Percentiles rank a stretch among this genome's conserved stretches.
These are phyloP conservation scores for Suillus spraguei DNA, from an alignment of 768 basidiomycete species.

Conservation along the genomic window DNA sequence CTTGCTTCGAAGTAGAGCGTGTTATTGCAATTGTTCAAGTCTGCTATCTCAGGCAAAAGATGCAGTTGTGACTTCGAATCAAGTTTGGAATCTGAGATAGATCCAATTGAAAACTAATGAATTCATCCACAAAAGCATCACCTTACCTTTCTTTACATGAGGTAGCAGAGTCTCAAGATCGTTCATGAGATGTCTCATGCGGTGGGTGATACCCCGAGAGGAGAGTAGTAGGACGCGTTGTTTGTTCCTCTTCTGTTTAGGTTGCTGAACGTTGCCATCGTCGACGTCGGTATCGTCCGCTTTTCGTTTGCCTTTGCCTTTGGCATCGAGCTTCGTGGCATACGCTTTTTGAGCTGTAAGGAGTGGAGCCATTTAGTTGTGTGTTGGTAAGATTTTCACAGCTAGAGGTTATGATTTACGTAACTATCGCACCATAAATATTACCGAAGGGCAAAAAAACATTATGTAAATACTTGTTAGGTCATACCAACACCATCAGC, in stretches of 20 bases:
- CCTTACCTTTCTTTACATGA: slow-evolving; percentile 93
- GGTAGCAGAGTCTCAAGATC: slow-evolving; percentile 90
- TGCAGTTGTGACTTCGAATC: slow-evolving; percentile 95
- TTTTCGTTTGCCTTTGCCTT: slow-evolving; percentile 61
- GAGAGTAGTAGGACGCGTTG: slow-evolving; percentile 93
- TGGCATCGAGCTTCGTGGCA: slow-evolving; percentile 47
- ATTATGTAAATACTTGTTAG: slow-evolving; percentile 4
- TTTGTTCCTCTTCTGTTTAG: slow-evolving; percentile 80
- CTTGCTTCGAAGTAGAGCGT: slow-evolving; percentile 96
- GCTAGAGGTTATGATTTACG: slow-evolving; percentile 19
- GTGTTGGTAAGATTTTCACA: background rate
- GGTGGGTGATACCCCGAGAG: slow-evolving; percentile 91
- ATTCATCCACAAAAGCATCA: slow-evolving; percentile 4
- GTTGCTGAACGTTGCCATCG: slow-evolving; percentile 38
- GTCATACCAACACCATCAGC: slow-evolving; percentile 1
- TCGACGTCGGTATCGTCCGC: slow-evolving; percentile 64
- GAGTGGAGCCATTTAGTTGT: slow-evolving; percentile 58
- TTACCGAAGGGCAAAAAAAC: background rate
- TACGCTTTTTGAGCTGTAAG: slow-evolving; percentile 64
- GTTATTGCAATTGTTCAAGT: slow-evolving; percentile 98
- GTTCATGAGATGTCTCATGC: slow-evolving; percentile 97
- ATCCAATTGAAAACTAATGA: background rate
- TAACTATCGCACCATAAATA: slow-evolving; percentile 19
- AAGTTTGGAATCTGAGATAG: slow-evolving; percentile 83
- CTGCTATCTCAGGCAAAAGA: slow-evolving; percentile 93